phyloP scores from a whole-genome alignment of 176 grass and related monocot species.

The Poa pratensis region DNA sequence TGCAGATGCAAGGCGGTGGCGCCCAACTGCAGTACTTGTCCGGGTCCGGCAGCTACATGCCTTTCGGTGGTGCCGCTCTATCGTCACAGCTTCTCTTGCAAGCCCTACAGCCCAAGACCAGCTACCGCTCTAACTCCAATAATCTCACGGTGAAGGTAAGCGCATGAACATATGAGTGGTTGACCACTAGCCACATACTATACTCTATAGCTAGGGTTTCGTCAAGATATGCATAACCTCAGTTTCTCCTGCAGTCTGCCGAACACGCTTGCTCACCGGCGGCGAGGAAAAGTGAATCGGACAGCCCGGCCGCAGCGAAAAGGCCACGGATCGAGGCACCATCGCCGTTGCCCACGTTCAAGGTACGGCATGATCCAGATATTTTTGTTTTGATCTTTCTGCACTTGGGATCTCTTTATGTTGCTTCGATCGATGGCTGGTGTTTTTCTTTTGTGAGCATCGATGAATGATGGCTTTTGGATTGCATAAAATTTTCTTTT shows the following conservation, averaged over 20 bases:
- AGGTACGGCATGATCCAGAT: slow-evolving; percentile 58
- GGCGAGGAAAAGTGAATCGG: slow-evolving; percentile 52
- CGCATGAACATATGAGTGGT: neutral
- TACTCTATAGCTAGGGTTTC: slow-evolving; percentile 53
- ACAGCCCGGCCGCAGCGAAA: slow-evolving; percentile 51
- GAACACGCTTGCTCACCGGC: slow-evolving; percentile 54
- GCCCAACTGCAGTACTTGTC: slow-evolving; percentile 40
- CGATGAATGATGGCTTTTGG: slow-evolving; percentile 38
- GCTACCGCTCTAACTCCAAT: slow-evolving; percentile 25
- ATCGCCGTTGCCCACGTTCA: slow-evolving; percentile 90
- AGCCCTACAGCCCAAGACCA: slow-evolving; percentile 46
- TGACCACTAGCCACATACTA: neutral
- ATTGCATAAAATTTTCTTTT: slow-evolving; percentile 41
- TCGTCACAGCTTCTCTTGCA: slow-evolving; percentile 57
- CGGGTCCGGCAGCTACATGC: slow-evolving; percentile 43
- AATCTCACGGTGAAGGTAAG: slow-evolving; percentile 45
- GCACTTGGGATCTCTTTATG: slow-evolving; percentile 44
- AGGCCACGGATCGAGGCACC: slow-evolving; percentile 79
- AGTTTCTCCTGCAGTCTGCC: slow-evolving; percentile 41
- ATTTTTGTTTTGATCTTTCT: slow-evolving; percentile 33
- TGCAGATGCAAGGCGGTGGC: slow-evolving; percentile 36
- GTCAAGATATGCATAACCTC: slow-evolving; percentile 12
- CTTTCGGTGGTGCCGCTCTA: slow-evolving; percentile 38
- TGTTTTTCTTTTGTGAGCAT: slow-evolving; percentile 43
- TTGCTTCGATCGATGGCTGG: slow-evolving; percentile 45